These are phyloP conservation scores for Ballota nigra DNA, from an alignment of 257 asterid species.

Conservation along the genomic window DNA sequence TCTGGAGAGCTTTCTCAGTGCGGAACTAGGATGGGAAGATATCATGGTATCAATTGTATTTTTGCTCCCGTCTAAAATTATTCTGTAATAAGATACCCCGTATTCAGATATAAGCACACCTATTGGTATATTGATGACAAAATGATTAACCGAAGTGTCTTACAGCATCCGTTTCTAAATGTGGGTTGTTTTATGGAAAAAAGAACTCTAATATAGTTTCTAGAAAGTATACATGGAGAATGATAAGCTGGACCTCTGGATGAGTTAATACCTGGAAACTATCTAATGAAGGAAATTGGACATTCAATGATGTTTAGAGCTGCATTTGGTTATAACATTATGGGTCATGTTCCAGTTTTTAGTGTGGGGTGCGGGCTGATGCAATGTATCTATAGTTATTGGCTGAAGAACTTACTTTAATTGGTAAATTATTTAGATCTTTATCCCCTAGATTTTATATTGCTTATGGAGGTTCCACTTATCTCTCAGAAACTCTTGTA, in stretches of 20 bases:
- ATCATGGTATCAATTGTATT: not conserved
- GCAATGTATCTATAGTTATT: not conserved
- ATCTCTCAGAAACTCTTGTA: conserved; percentile 9
- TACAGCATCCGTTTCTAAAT: conserved; percentile 8
- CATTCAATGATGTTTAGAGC: conserved; percentile 7
- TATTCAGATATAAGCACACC: not conserved
- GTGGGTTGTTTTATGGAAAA: not conserved
- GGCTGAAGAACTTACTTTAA: conserved; percentile 1
- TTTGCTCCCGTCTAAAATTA: not conserved
- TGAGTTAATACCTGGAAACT: conserved; percentile 2
- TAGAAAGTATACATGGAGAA: not conserved
- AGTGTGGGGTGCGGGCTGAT: not conserved
- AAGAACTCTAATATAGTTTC: not conserved
- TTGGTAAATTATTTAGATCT: not conserved
- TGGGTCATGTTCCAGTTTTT: conserved; percentile 5
- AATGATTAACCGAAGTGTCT: not conserved
- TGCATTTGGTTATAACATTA: not conserved
- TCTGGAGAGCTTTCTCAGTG: conserved; percentile 2
- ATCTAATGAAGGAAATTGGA: not conserved
- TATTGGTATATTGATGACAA: conserved; percentile 2
- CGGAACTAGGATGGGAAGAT: conserved; percentile 10
- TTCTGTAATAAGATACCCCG: not conserved
- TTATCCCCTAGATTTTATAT: not conserved
- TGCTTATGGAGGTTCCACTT: conserved; percentile 1
- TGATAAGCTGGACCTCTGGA: not conserved